Base-by-base conservation (phyloP, 2,329 filamentous ascomycete genomes). In the Chaetomium sp. region DNA sequence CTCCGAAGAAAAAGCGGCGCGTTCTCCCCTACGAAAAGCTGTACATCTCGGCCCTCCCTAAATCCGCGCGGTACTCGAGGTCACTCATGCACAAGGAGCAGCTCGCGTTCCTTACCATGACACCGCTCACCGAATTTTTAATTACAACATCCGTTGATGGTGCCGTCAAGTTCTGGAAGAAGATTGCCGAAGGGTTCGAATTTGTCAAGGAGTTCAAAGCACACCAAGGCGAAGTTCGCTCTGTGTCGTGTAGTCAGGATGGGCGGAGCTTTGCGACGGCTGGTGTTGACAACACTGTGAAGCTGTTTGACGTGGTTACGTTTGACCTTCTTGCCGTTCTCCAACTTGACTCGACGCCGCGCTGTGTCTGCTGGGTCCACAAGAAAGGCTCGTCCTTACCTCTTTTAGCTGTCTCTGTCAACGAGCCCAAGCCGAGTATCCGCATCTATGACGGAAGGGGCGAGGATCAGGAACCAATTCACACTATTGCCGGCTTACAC, bases 131-230 rank as follows among this genome's bases (percentile, higher is more conserved):
- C 57, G 94, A 97, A 64, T 99, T 99, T 68, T 78, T 99, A 40
- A 94, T 99, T 60, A 99, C 94, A 1, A 89, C 88, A 59, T 97
- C 94, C 0, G 75, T 89, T 44, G 94, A 99, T 68, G 95, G 95
- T n/a, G 87, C 92, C 0, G 92, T 97, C 64, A 99, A 99, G 72
- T 99, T 99, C 71, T 99, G 94, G 94, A 99, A 99, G 76, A 99
- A 99, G 75, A 82, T 88, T 61, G 86, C 84, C 1, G 85, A 89
- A 37, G 89, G 89, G 0, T 88, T 99, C 56, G 95, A 99, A 73
- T 99, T 99, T 67, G 92, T 97, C 52, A 99, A 99, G 74, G 91
- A 99, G 73, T 99, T 96, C 75, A 87, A 86, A 67, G 91, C 94
- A 6, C 95, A 99, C 72, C 79, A 81, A 55, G 89, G 89, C 51